These are phyloP conservation scores for Paraphaeosphaeria sporulosa DNA, from an alignment of 2,329 filamentous ascomycete species.

Conservation along the genomic window DNA sequence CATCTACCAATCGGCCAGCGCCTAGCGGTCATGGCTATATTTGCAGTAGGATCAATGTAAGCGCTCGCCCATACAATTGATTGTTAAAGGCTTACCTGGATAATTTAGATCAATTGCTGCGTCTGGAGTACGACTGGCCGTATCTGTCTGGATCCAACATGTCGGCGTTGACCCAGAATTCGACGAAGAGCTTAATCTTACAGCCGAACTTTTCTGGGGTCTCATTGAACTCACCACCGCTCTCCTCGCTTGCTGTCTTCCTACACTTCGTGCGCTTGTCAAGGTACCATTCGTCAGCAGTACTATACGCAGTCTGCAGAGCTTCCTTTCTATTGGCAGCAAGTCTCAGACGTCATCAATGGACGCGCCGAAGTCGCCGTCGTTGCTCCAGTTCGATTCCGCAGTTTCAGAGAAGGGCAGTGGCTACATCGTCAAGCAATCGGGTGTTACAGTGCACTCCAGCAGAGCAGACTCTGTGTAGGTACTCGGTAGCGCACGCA, in stretches of 20 bases:
- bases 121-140: not conserved
- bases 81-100: not conserved
- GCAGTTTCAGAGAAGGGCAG: not conserved
- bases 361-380: not conserved
- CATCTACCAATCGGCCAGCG: not conserved
- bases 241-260: conserved; percentile 3
- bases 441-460: not conserved
- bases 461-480: not conserved
- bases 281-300: not conserved
- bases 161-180: not conserved
- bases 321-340: not conserved
- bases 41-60: not conserved
- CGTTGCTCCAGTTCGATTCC: not conserved
- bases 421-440: not conserved
- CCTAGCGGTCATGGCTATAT: not conserved
- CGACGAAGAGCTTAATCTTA: not conserved
- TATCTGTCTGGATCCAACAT: not conserved
- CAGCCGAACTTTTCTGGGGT: conserved; percentile 2
- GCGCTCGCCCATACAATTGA: not conserved
- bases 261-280: not conserved
- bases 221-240: conserved; percentile 1
- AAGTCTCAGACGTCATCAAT: not conserved
- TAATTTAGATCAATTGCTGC: not conserved
- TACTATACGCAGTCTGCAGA: not conserved
- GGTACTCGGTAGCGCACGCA: too few species aligned